Base-by-base conservation (phyloP, 2,329 filamentous ascomycete genomes). In the Cladosporium sp. region DNA sequence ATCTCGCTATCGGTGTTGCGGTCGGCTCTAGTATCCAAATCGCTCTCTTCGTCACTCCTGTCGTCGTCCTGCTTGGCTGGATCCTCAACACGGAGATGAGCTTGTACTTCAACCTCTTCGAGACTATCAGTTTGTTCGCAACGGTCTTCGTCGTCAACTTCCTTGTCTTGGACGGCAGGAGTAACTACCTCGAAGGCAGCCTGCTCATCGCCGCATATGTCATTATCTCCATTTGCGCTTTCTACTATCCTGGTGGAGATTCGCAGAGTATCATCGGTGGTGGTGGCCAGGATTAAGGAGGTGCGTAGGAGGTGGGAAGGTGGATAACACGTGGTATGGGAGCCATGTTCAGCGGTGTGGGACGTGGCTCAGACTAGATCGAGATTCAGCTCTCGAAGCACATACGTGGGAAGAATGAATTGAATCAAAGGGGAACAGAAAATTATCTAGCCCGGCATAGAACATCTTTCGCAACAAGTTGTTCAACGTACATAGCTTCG, bases 81-180 rank as follows among this genome's bases (percentile, higher is more conserved):
- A 86, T 85, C 63, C 85, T 92, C 81, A 82, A 83, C 62, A 56
- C 54, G 61, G 80, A 85, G 1, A 93, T 93, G 82, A 81, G 78
- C 43, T 70, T 85, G 11, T 84, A 84, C 73, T 85, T 85, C 67
- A 84, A 83, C 60, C 74, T 84, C 17, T 85, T 85, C 63, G 82
- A 85, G 70, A 85, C 82, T 1, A 76, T 92, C 20, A 87, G 89
- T 40, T 77, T 96, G 40, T 95, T 96, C 66, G 89, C 94, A 12
- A 86, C 90, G 1, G 89, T 90, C 0, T 84, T 96, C 42, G 81
- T 96, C 36, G 89, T 92, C 59, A 96, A 95, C 71, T 96, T 95
- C 70, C 75, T 96, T 43, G 90, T 95, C 51, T 81, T 87, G 19
- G 90, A 95, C 66, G 91, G 90, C 30, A 85, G 90, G 71, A 92